Evolutionary conservation across 2,329 filamentous ascomycete species (phyloP).

Genomic region (Nannizziopsis barbatae): DNA sequence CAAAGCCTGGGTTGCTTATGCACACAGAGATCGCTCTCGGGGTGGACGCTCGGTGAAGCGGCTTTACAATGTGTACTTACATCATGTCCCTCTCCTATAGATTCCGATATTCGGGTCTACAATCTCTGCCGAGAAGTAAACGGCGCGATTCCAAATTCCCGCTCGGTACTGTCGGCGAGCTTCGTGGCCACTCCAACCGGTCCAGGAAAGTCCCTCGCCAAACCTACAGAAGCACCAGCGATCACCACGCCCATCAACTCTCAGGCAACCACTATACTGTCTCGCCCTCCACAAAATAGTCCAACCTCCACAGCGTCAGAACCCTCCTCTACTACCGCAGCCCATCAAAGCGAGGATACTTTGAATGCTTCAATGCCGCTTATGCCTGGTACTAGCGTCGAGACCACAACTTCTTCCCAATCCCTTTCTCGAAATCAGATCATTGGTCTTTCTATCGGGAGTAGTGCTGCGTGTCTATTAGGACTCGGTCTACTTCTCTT

Average conservation of each 20-base stretch:
- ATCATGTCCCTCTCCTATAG: conserved; percentile 42
- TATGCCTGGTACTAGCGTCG: neutral
- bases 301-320: neutral
- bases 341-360: neutral
- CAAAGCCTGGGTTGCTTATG: conserved; percentile 55
- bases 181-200: conserved; percentile 14
- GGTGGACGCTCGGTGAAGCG: conserved; percentile 61
- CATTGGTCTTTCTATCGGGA: conserved; percentile 48
- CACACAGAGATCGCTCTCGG: conserved; percentile 45
- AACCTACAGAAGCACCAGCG: neutral
- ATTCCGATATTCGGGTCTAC: conserved; percentile 36
- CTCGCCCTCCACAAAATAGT: neutral
- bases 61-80: conserved; percentile 56
- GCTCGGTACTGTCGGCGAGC: conserved; percentile 30
- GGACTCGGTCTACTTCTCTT: conserved; percentile 35
- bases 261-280: neutral
- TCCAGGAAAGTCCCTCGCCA: conserved; percentile 9
- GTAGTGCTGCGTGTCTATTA: conserved; percentile 40
- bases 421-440: conserved; percentile 24
- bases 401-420: neutral
- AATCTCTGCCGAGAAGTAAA: conserved; percentile 47
- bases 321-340: neutral
- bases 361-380: conserved; percentile 3
- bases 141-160: conserved; percentile 46
- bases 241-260: neutral